Percentiles rank a stretch among this genome's conserved stretches.
Conservation (phyloP, 306 rosid genomes). For the Vigna radiata region DNA sequence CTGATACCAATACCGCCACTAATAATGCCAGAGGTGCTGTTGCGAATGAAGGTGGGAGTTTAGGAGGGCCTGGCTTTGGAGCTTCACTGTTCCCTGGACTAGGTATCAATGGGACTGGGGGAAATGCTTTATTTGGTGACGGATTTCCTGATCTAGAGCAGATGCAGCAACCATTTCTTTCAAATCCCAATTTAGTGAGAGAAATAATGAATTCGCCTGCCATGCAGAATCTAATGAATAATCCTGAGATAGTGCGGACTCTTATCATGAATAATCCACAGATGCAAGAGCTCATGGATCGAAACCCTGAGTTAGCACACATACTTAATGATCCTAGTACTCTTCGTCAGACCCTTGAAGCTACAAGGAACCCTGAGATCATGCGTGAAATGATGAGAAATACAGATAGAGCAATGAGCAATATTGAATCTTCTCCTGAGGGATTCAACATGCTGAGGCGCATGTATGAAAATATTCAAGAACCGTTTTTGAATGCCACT, state of each 20-base stretch:
- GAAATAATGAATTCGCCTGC: slow-evolving; percentile 67
- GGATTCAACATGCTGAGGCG: slow-evolving; percentile 96
- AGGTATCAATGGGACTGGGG: slow-evolving; percentile 60
- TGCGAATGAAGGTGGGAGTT: slow-evolving; percentile 60
- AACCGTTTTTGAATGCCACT: slow-evolving; percentile 89
- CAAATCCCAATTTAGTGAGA: slow-evolving; percentile 62
- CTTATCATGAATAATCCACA: slow-evolving; percentile 74
- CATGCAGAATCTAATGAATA: slow-evolving; percentile 62
- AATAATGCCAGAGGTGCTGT: slow-evolving; percentile 55
- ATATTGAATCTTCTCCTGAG: slow-evolving; percentile 88
- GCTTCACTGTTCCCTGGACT: slow-evolving; percentile 73
- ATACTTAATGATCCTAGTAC: slow-evolving; percentile 87
- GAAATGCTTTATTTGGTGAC: slow-evolving; percentile 65
- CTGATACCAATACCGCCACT: slow-evolving; percentile 57
- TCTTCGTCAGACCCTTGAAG: slow-evolving; percentile 87
- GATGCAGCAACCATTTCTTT: slow-evolving; percentile 73
- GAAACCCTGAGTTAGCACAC: slow-evolving; percentile 84
- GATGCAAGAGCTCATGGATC: slow-evolving; percentile 88
- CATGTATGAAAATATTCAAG: slow-evolving; percentile 93
- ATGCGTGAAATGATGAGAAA: slow-evolving; percentile 98
- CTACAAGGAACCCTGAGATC: slow-evolving; percentile 90
- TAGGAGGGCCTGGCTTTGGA: slow-evolving; percentile 67
- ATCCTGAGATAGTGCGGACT: slow-evolving; percentile 62
- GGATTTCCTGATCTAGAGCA: slow-evolving; percentile 77
- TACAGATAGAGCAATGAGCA: slow-evolving; percentile 94